Evolutionary conservation across 768 basidiomycete genomes (phyloP), one percentile per base, ranked within the genome.

Genomic region (Phanerochaete sordida): DNA sequence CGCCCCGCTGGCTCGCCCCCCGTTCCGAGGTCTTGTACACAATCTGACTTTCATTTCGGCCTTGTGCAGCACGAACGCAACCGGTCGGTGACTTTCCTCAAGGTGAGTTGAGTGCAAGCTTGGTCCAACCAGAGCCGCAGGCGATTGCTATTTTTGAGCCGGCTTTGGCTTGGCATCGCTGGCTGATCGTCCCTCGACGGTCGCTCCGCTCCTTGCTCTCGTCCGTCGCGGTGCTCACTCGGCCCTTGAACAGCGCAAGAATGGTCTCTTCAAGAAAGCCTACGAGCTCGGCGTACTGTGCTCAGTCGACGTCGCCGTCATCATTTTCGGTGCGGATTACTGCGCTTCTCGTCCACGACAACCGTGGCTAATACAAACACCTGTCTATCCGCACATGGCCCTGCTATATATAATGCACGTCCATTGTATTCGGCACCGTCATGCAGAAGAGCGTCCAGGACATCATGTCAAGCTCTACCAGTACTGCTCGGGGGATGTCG

Each of bases 271-370:
- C 86, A 92, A 93, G 74, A 93, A 93, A 69, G 91, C 91, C 0
- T 92, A 92, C 69, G 91, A 93, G 74, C 87, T 93, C 62, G 91
- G 90, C n/a, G 91, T 93, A 2, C 83, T 93, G 44, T 93, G 91
- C 71, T 91, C 89, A 15, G 91, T 93, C 65, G 91, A 93, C 67
- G 90, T 93, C 44, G 89, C 90, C 4, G 90, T 93, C 71, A 89
- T 93, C 72, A 90, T 93, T 71, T 92, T 93, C 63, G 91, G 87
- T 85, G 50, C 57, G 80, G 69, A 9, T 19, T 43, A 4, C 39
- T 19, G 4, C 39, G 39, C 39, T 4, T 43, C 4, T 11, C 19
- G 7, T 43, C 19, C 46, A 52, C 23, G 74, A 75, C 55, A 26
- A 67, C 64, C 56, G 51, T 52, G 56, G 54, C 58, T 26, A 23